These are phyloP conservation scores for Rhynchosporium graminicola DNA, from an alignment of 2,329 filamentous ascomycete genomes.

Conservation along the genomic window DNA sequence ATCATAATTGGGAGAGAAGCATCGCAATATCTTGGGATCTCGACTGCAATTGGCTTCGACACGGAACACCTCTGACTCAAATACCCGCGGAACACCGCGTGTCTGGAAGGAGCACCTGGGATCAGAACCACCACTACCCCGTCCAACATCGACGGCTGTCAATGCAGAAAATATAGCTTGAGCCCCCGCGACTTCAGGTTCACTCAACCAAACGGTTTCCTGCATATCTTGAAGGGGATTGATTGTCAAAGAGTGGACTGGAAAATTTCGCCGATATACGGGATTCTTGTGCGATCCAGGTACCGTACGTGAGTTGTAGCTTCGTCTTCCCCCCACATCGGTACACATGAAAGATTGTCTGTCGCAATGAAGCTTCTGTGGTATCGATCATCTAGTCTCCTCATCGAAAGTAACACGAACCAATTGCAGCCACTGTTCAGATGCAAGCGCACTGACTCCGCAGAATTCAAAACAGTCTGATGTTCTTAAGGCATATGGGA, in stretches of 20 bases:
- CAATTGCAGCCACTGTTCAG: constrained; percentile 23
- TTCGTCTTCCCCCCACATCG: constrained; percentile 10
- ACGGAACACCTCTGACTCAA: constrained; percentile 12
- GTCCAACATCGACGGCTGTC: constrained; percentile 30
- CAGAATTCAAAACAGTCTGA: constrained; percentile 27
- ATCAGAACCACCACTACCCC: constrained; percentile 21
- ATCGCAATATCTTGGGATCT: neutral
- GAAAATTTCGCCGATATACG: constrained; percentile 13
- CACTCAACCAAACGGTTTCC: constrained; percentile 21
- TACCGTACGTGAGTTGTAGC: constrained; percentile 18
- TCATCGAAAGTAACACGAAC: constrained; percentile 12
- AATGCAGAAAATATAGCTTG: constrained; percentile 29
- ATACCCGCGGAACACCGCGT: constrained; percentile 3
- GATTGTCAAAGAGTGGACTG: constrained; percentile 17
- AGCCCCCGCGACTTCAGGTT: constrained; percentile 23
- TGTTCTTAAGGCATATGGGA: constrained; percentile 36
- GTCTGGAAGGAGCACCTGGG: constrained; percentile 23
- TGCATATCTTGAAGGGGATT: constrained; percentile 28
- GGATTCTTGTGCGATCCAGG: constrained; percentile 8
- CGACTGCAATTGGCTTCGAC: neutral
- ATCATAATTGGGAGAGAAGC: constrained; percentile 2
- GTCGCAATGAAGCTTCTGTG: constrained; percentile 6
- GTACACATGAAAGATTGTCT: constrained; percentile 8
- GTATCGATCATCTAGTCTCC: constrained; percentile 19
- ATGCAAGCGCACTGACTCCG: constrained; percentile 33